Evolutionary conservation across 352 stramenopile genomes (phyloP).

Genomic region (Globisporangium emineosum): DNA sequence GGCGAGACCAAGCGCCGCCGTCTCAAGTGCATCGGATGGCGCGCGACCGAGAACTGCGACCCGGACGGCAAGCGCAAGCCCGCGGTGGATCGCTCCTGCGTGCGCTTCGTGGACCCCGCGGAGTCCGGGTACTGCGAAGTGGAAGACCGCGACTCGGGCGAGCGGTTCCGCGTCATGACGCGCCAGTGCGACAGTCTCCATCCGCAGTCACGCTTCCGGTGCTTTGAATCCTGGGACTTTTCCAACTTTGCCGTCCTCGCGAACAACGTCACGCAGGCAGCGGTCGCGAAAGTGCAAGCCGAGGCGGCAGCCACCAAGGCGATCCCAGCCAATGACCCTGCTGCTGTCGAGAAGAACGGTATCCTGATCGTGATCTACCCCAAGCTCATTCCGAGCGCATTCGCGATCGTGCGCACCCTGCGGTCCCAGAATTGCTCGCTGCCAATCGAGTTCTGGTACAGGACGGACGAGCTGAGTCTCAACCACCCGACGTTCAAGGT

Average conservation of each 20-base stretch:
- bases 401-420: slow-evolving; percentile 50
- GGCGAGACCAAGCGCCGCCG: slow-evolving; percentile 15
- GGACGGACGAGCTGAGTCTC: slow-evolving; percentile 15
- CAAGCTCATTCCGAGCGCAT: slow-evolving; percentile 61
- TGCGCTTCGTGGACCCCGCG: slow-evolving; percentile 12
- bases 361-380: slow-evolving; percentile 72
- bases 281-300: neutral
- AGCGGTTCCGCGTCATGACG: slow-evolving; percentile 22
- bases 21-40: slow-evolving; percentile 28
- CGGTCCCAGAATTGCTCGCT: slow-evolving; percentile 44
- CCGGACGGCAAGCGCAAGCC: slow-evolving; percentile 21
- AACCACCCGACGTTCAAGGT: slow-evolving; percentile 20
- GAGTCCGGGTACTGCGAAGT: slow-evolving; percentile 33
- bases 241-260: slow-evolving; percentile 23
- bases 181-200: slow-evolving; percentile 19
- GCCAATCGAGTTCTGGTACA: slow-evolving; percentile 65
- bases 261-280: slow-evolving; percentile 9
- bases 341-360: slow-evolving; percentile 22
- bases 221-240: slow-evolving; percentile 23
- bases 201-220: slow-evolving; percentile 17
- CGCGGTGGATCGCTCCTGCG: slow-evolving; percentile 19
- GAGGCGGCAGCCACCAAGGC: neutral
- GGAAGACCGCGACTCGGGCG: slow-evolving; percentile 18
- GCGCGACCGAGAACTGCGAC: slow-evolving; percentile 24
- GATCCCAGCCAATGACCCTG: neutral